phyloP scores from a whole-genome alignment of 1,284 basidiomycete species.

The Inonotus hispidus region DNA sequence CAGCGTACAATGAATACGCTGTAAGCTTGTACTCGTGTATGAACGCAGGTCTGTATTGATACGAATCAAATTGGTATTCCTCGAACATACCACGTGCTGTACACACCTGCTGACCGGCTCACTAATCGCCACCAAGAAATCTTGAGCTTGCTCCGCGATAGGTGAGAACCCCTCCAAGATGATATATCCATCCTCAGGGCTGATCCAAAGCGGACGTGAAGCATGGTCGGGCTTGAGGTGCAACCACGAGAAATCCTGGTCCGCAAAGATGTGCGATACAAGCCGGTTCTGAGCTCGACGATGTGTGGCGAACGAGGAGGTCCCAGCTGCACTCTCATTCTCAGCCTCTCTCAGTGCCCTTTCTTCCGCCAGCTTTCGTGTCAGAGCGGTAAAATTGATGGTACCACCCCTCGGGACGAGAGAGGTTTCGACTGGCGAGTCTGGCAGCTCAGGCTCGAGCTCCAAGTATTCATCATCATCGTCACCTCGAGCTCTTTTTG shows the following conservation, averaged over 20 bases:
- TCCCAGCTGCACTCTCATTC: constrained; percentile 26
- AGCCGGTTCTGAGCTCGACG: constrained; percentile 65
- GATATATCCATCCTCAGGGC: constrained; percentile 89
- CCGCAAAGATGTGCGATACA: constrained; percentile 73
- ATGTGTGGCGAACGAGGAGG: constrained; percentile 44
- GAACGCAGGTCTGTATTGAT: constrained; percentile 73
- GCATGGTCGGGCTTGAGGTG: constrained; percentile 86
- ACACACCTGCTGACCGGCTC: constrained; percentile 97
- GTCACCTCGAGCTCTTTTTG: constrained; percentile 10
- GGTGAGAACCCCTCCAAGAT: constrained; percentile 96
- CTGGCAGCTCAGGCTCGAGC: constrained; percentile 3
- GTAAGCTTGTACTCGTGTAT: constrained; percentile 99
- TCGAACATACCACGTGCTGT: not conserved
- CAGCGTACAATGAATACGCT: constrained; percentile 95
- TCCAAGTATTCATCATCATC: constrained; percentile 14
- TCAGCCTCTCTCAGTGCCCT: constrained; percentile 36
- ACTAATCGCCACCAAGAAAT: constrained; percentile 96
- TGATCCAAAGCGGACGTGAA: constrained; percentile 91
- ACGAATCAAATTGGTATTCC: not conserved
- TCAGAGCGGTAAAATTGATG: constrained; percentile 77
- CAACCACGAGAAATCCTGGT: constrained; percentile 81
- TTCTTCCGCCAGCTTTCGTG: constrained; percentile 65
- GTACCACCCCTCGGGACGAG: constrained; percentile 64
- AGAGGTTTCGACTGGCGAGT: constrained; percentile 11
- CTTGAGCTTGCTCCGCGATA: constrained; percentile 96